Conservation (phyloP, 345 rosid genomes). For the Iberis pinnata region DNA sequence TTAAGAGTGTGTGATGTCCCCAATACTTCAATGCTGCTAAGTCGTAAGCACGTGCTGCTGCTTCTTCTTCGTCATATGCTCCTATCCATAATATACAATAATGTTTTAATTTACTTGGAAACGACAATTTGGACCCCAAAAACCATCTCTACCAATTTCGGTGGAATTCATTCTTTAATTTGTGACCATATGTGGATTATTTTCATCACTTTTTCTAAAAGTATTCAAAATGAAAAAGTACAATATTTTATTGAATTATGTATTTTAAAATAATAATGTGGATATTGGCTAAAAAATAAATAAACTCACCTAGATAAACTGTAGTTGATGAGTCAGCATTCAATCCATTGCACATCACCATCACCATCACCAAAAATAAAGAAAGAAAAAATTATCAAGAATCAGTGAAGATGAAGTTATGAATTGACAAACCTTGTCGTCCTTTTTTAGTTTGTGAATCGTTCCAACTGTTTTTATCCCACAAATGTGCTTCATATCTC, state of each 20-base stretch:
- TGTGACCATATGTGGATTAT: conserved; percentile 21
- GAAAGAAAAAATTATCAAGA: too few relatives aligned
- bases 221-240: background rate
- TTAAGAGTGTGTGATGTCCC: conserved; percentile 81
- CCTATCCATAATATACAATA: conserved; percentile 39
- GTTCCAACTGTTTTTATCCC: background rate
- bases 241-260: background rate
- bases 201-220: conserved; percentile 19
- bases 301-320: conserved; percentile 35
- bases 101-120: background rate
- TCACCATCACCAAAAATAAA: conserved; percentile 3
- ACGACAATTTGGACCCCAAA: conserved; percentile 20
- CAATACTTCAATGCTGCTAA: conserved; percentile 93
- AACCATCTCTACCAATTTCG: conserved; percentile 23
- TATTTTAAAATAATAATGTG: background rate
- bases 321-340: conserved; percentile 33
- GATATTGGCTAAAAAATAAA: conserved; percentile 1
- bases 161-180: conserved; percentile 24
- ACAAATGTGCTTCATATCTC: background rate
- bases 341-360: conserved; percentile 34
- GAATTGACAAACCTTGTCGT: background rate
- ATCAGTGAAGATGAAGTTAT: too few relatives aligned
- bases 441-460: background rate
- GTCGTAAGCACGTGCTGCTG: conserved; percentile 95
- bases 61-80: conserved; percentile 83